Conservation (phyloP, 2,329 filamentous ascomycete genomes). For the Fusarium sp. region DNA sequence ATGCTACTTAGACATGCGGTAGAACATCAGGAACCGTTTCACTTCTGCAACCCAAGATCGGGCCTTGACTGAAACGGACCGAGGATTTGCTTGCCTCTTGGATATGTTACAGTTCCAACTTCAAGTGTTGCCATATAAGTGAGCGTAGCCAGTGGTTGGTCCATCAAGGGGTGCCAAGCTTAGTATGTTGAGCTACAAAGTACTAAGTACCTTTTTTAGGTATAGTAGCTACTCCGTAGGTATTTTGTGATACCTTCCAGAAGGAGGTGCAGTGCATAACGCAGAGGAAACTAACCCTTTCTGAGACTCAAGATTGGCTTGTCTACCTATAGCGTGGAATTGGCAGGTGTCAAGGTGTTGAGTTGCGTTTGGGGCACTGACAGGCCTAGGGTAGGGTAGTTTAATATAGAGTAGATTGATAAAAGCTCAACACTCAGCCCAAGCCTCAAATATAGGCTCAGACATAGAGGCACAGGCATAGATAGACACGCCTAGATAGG, state of each 20-base stretch:
- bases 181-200: conserved; percentile 9
- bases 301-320: conserved; percentile 12
- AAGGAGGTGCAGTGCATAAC: conserved; percentile 20
- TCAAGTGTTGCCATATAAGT: conserved; percentile 23
- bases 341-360: conserved; percentile 3
- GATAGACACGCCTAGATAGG: conserved; percentile 8
- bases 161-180: conserved; percentile 3
- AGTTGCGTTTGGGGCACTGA: background rate
- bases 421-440: conserved; percentile 29
- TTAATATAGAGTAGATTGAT: background rate
- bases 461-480: conserved; percentile 6
- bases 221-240: background rate
- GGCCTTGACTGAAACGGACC: conserved; percentile 37
- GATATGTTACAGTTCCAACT: background rate
- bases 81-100: conserved; percentile 21
- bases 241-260: conserved; percentile 33
- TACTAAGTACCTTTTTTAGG: background rate
- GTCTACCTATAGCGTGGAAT: background rate
- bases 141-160: conserved; percentile 10
- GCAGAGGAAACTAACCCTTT: background rate
- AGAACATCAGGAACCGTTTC: conserved; percentile 25
- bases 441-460: background rate
- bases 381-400: conserved; percentile 10
- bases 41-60: conserved; percentile 30
- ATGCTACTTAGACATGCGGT: conserved; percentile 14